These are phyloP conservation scores for Kockiozyma suomiensis DNA, from an alignment of 805 yeast species.

Conservation along the genomic window DNA sequence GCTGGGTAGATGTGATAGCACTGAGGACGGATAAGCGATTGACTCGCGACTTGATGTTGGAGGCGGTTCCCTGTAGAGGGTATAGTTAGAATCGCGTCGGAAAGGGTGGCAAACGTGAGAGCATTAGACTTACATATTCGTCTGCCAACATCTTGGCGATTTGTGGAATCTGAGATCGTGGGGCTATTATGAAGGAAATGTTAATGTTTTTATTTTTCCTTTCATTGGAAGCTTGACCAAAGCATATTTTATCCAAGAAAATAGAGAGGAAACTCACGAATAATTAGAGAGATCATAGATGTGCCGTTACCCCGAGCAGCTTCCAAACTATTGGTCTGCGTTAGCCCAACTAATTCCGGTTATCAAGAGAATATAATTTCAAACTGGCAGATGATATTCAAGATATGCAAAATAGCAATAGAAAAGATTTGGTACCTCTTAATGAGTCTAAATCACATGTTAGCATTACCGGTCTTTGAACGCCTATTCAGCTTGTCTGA, in stretches of 20 bases:
- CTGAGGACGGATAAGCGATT: slow-evolving; percentile 92
- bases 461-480: not conserved
- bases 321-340: slow-evolving; percentile 58
- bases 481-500: not conserved
- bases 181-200: slow-evolving; percentile 49
- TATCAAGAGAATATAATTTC: not conserved
- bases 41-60: slow-evolving; percentile 96
- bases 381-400: not conserved
- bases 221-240: not conserved
- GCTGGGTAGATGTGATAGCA: slow-evolving; percentile 98
- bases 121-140: slow-evolving; percentile 58
- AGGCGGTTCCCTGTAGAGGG: slow-evolving; percentile 74
- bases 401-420: not conserved
- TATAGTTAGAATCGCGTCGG: not conserved
- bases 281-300: slow-evolving; percentile 94
- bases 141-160: slow-evolving; percentile 90
- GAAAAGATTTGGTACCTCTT: slow-evolving; percentile 28
- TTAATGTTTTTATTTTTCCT: slow-evolving; percentile 41
- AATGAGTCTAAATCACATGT: slow-evolving; percentile 37
- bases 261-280: slow-evolving; percentile 40
- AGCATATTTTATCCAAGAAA: not conserved
- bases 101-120: not conserved
- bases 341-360: not conserved
- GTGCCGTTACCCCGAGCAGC: slow-evolving; percentile 98
- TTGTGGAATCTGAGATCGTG: slow-evolving; percentile 88